Percentiles rank a stretch among this genome's conserved stretches.
These are phyloP conservation scores for Alternaria angustiovoidea DNA, from an alignment of 2,329 filamentous ascomycete species.

Conservation along the genomic window DNA sequence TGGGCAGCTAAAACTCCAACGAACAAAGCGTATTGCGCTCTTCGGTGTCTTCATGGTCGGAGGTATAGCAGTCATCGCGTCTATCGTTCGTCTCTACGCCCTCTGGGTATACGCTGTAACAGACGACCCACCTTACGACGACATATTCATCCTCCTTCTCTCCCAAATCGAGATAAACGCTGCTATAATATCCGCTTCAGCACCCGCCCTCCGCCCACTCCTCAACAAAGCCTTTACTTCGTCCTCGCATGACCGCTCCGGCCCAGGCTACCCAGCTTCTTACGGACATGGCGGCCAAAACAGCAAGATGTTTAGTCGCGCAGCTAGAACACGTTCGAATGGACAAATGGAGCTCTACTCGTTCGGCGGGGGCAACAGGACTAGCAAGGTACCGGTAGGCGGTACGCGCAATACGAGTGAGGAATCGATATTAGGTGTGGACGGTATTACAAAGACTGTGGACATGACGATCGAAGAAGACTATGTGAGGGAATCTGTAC, in stretches of 20 bases:
- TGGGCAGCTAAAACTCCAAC: conserved; percentile 23
- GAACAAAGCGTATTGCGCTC: conserved; percentile 24
- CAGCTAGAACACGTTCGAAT: conserved; percentile 7
- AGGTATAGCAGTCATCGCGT: conserved; percentile 28
- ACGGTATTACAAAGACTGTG: conserved; percentile 22
- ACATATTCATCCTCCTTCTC: conserved; percentile 45
- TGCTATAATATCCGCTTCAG: conserved; percentile 52
- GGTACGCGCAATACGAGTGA: conserved; percentile 17
- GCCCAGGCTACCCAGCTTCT: neutral
- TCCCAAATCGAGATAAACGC: conserved; percentile 54
- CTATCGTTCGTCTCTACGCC: conserved; percentile 29
- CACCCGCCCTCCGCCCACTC: conserved; percentile 50
- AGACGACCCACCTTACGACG: conserved; percentile 25
- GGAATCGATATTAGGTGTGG: conserved; percentile 16
- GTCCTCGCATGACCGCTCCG: conserved; percentile 6
- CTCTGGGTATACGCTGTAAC: conserved; percentile 28
- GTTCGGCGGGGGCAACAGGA: conserved; percentile 5
- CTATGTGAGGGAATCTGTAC: neutral
- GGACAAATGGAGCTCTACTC: conserved; percentile 18
- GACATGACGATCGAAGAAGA: conserved; percentile 3
- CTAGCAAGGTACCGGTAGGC: neutral
- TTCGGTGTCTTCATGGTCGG: conserved; percentile 33
- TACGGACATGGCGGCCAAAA: neutral
- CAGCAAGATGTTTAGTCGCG: neutral
- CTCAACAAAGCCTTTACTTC: conserved; percentile 28